Evolutionary conservation across 345 rosid species (phyloP).

Genomic region (Kandelia obovata): DNA sequence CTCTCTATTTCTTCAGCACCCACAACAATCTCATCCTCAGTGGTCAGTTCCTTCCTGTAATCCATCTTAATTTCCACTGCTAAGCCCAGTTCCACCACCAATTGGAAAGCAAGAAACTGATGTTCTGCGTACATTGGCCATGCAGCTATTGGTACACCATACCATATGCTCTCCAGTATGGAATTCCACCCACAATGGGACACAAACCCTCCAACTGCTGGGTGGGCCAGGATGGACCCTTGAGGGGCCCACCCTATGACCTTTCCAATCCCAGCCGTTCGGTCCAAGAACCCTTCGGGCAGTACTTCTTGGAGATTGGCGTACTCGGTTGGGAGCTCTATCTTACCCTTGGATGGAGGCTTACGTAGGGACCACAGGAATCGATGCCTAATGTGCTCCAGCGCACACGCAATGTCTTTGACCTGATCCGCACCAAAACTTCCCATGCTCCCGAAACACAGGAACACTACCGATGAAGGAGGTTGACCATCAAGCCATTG

Average conservation of each 20-base stretch:
- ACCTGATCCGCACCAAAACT: neutral
- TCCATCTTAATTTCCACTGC: constrained; percentile 11
- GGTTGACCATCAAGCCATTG: constrained; percentile 11
- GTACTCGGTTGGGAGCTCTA: neutral
- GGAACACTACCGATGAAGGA: constrained; percentile 4
- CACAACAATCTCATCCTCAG: neutral
- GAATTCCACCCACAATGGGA: constrained; percentile 21
- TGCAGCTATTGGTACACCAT: constrained; percentile 10
- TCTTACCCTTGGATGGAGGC: neutral
- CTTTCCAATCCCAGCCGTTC: constrained; percentile 5
- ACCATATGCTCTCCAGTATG: constrained; percentile 8
- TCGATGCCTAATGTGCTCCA: constrained; percentile 2
- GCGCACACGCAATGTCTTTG: neutral
- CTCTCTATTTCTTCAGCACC: neutral
- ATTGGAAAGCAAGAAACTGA: constrained; percentile 5
- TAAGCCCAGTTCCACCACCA: constrained; percentile 9
- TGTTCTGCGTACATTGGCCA: constrained; percentile 13
- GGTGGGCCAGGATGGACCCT: neutral
- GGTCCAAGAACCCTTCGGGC: neutral
- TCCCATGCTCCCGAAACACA: constrained; percentile 16
- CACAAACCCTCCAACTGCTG: constrained; percentile 10
- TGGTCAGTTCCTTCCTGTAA: neutral
- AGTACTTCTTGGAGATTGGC: neutral
- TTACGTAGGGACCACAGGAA: constrained; percentile 23
- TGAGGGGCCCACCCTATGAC: constrained; percentile 15